Conservation (phyloP, 805 yeast genomes). For the Cyberlindnera euphorbiiphila region DNA sequence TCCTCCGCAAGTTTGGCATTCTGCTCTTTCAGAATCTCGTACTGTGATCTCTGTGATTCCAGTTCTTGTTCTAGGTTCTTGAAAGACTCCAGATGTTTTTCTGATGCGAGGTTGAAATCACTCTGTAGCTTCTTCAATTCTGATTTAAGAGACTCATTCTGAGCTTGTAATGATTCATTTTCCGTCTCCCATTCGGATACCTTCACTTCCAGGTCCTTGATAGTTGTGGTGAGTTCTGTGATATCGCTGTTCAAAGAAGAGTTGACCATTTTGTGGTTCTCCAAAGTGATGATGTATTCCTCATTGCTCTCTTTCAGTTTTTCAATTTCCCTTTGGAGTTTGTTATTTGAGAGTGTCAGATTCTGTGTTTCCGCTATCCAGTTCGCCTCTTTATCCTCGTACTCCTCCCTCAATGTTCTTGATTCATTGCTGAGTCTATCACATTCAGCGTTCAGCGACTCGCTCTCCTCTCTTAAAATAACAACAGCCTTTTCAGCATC, state of each 20-base stretch:
- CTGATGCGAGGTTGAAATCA: slow-evolving; percentile 2
- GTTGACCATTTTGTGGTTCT: slow-evolving; percentile 33
- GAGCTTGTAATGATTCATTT: neutral
- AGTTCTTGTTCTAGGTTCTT: slow-evolving; percentile 25
- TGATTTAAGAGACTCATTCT: slow-evolving; percentile 5
- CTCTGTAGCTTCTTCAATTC: slow-evolving; percentile 5
- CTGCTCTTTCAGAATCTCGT: slow-evolving; percentile 26
- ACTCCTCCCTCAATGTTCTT: slow-evolving; percentile 36
- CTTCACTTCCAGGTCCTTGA: slow-evolving; percentile 7
- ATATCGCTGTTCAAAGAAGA: slow-evolving; percentile 37
- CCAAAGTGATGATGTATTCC: slow-evolving; percentile 34
- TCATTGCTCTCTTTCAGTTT: slow-evolving; percentile 37
- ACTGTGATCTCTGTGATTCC: slow-evolving; percentile 24
- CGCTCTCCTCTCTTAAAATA: slow-evolving; percentile 39
- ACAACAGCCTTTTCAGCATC: slow-evolving; percentile 32
- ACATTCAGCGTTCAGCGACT: slow-evolving; percentile 50
- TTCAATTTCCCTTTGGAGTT: slow-evolving; percentile 19
- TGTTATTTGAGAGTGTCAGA: neutral
- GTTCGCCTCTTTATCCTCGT: slow-evolving; percentile 18
- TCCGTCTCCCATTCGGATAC: slow-evolving; percentile 4
- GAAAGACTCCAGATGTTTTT: slow-evolving; percentile 8
- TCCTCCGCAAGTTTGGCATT: slow-evolving; percentile 22
- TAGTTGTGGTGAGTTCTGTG: slow-evolving; percentile 29
- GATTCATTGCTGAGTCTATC: slow-evolving; percentile 43
- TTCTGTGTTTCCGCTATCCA: slow-evolving; percentile 4